These are phyloP conservation scores for Gaultheria prostrata DNA, from an alignment of 148 eudicot genomes.

Conservation along the genomic window DNA sequence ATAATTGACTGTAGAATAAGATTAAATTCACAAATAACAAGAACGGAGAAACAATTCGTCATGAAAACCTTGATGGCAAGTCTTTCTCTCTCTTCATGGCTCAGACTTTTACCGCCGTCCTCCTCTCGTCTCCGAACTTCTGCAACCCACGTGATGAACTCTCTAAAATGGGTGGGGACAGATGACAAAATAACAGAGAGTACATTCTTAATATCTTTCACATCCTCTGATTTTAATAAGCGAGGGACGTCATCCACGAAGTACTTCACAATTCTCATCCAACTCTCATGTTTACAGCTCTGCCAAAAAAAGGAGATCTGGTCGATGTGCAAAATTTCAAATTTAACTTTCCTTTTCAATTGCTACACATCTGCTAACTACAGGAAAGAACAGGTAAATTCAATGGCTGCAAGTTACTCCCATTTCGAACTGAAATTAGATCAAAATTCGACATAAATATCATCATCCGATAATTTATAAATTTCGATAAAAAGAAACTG, in stretches of 20 bases:
- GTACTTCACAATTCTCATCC: conserved; percentile 67
- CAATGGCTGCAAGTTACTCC: background rate
- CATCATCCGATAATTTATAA: background rate
- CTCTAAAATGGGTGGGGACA: conserved; percentile 72
- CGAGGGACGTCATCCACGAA: conserved; percentile 73
- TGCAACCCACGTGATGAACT: conserved; percentile 87
- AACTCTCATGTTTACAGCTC: conserved; percentile 92
- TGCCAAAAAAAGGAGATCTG: conserved; percentile 22
- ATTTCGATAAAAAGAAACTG: background rate
- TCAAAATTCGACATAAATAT: background rate
- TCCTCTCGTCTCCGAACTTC: conserved; percentile 87
- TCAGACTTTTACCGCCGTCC: conserved; percentile 54
- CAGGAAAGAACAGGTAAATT: background rate
- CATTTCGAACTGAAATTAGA: background rate
- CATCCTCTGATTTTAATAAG: conserved; percentile 46
- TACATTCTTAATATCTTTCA: conserved; percentile 50
- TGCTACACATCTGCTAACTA: background rate
- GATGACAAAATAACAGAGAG: conserved; percentile 57
- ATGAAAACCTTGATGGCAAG: conserved; percentile 58
- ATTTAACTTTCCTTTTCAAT: conserved; percentile 1
- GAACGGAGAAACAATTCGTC: background rate
- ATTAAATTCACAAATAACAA: background rate
- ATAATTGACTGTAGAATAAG: conserved; percentile 7
- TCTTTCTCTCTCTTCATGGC: conserved; percentile 81
- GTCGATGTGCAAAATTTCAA: conserved; percentile 4